A percentile compares a stretch with the other conserved stretches of the same genome.
These are phyloP conservation scores for Coemansia sp. DNA, from an alignment of 371 early-diverging fungal genomes.

Conservation along the genomic window DNA sequence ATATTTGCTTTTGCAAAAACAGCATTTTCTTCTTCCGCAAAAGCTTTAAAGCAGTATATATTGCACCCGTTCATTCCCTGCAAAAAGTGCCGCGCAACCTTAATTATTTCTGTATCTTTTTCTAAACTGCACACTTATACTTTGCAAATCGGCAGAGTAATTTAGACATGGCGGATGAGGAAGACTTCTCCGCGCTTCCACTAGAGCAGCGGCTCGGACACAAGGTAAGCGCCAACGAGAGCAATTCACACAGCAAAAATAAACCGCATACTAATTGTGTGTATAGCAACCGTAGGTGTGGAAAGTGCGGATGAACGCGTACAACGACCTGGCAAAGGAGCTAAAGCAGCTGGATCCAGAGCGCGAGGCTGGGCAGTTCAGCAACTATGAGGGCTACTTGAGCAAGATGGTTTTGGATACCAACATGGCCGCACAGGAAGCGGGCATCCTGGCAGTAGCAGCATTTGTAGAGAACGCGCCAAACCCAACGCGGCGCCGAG, in stretches of 20 bases:
- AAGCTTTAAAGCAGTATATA: not conserved
- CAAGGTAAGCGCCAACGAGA: constrained; percentile 25
- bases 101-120: not conserved
- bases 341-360: constrained; percentile 64
- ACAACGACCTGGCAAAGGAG: constrained; percentile 73
- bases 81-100: not conserved
- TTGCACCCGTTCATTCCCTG: not conserved
- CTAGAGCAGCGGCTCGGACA: constrained; percentile 49
- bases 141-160: not conserved
- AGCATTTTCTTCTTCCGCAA: not conserved
- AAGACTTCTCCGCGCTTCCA: constrained; percentile 50
- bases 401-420: constrained; percentile 81
- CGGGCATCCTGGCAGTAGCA: constrained; percentile 72
- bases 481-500: constrained; percentile 69
- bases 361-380: constrained; percentile 62
- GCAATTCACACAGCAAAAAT: not conserved
- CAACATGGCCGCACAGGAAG: constrained; percentile 91
- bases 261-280: not conserved
- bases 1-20: not conserved
- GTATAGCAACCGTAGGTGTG: constrained; percentile 65
- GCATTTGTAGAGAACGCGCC: constrained; percentile 83
- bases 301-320: constrained; percentile 91
- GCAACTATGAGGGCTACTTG: constrained; percentile 65
- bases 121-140: not conserved
- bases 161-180: constrained; percentile 45